These are phyloP conservation scores for Candida tallmaniae DNA, from an alignment of 805 yeast species.

Conservation along the genomic window DNA sequence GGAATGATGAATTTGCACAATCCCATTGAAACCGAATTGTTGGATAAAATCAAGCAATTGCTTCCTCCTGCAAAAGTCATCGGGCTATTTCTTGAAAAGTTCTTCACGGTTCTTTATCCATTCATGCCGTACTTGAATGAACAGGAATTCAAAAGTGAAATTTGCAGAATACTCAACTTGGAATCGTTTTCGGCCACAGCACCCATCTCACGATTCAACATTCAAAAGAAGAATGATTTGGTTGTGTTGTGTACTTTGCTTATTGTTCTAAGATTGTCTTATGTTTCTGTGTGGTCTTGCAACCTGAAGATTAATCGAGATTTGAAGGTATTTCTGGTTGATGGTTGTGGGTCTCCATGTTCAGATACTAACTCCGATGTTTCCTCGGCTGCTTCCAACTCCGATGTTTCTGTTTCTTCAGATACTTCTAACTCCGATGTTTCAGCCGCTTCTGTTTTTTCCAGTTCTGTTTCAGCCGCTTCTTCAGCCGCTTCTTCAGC, in stretches of 20 bases:
- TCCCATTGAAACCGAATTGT: neutral
- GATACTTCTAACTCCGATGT: neutral
- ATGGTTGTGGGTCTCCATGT: too few species aligned
- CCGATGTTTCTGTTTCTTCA: slow-evolving; percentile 19
- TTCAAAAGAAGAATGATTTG: slow-evolving; percentile 28
- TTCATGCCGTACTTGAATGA: slow-evolving; percentile 44
- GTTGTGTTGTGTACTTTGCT: slow-evolving; percentile 31
- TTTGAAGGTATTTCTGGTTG: too few species aligned
- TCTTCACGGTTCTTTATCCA: slow-evolving; percentile 40
- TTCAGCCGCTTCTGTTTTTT: too few species aligned
- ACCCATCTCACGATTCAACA: slow-evolving; percentile 11
- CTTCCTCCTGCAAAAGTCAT: slow-evolving; percentile 7
- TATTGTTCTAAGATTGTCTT: slow-evolving; percentile 31
- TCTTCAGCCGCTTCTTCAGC: too few species aligned
- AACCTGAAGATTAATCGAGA: too few species aligned
- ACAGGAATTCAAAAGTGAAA: slow-evolving; percentile 21
- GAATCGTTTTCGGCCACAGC: neutral
- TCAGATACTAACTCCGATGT: too few species aligned
- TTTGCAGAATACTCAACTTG: neutral
- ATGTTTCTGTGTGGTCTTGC: slow-evolving; percentile 31
- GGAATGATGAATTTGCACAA: neutral
- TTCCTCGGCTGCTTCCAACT: slow-evolving; percentile 9
- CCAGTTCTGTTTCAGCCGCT: too few species aligned
- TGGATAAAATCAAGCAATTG: slow-evolving; percentile 1
- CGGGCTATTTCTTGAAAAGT: slow-evolving; percentile 12